These are phyloP conservation scores for Eucalyptus regnans DNA, from an alignment of 345 rosid genomes.

Conservation along the genomic window DNA sequence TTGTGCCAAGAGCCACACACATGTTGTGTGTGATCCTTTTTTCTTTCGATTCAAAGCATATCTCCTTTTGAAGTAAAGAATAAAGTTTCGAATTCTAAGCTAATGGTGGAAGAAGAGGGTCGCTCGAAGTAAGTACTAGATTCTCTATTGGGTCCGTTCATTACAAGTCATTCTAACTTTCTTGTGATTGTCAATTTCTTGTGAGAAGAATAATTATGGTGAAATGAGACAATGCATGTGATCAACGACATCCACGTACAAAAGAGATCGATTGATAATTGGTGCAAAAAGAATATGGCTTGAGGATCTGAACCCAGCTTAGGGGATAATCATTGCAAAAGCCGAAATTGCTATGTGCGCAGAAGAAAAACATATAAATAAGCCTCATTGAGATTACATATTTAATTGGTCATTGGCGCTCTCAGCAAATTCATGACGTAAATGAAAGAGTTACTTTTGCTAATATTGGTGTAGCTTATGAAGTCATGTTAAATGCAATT, in stretches of 20 bases:
- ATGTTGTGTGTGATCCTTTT: not conserved
- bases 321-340: not conserved
- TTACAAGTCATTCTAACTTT: not conserved
- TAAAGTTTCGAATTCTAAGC: not conserved
- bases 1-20: not conserved
- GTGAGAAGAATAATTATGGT: not conserved
- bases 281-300: not conserved
- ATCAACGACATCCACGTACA: not conserved
- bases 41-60: not conserved
- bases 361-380: not conserved
- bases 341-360: not conserved
- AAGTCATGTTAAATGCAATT: not conserved
- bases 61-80: not conserved
- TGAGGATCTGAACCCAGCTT: fast-evolving
- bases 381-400: not conserved
- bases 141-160: not conserved
- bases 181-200: not conserved
- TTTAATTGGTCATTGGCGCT: not conserved
- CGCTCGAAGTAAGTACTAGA: not conserved
- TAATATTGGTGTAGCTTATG: not conserved
- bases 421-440: fast-evolving
- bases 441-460: not conserved
- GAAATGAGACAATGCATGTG: not conserved
- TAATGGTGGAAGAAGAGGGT: not conserved
- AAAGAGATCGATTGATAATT: not conserved